phyloP scores from a whole-genome alignment of 176 grass and related monocot genomes.

The Bonia amplexicaulis region DNA sequence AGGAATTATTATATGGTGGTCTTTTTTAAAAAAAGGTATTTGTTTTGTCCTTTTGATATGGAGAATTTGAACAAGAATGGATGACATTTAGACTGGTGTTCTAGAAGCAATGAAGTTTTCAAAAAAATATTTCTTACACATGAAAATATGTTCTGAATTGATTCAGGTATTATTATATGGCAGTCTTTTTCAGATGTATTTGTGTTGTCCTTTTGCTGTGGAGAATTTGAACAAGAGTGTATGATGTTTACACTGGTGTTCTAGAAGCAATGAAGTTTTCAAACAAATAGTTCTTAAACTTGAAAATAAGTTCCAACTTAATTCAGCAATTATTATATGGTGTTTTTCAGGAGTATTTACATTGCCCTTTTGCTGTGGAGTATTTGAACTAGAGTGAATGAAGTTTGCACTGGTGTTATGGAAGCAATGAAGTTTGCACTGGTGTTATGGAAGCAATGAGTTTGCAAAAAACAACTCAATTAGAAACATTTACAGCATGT shows the following conservation, averaged over 20 bases:
- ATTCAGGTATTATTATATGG: too few species aligned
- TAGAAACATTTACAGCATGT: not conserved
- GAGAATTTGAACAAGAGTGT: not conserved
- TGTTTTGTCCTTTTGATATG: not conserved
- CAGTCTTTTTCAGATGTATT: too few species aligned
- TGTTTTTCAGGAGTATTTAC: too few species aligned
- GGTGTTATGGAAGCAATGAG: too few species aligned
- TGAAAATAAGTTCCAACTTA: too few species aligned
- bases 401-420: too few species aligned
- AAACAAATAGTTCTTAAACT: not conserved
- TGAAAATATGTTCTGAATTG: too few species aligned
- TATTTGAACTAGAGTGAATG: too few species aligned
- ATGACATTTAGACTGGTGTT: not conserved
- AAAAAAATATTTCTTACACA: not conserved
- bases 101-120: not conserved
- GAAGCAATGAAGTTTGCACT: too few species aligned
- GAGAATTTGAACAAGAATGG: not conserved
- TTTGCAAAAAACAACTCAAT: not conserved
- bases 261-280: slow-evolving; percentile 2
- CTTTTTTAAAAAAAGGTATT: not conserved
- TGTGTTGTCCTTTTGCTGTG: too few species aligned
- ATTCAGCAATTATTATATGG: too few species aligned
- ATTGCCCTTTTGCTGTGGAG: too few species aligned
- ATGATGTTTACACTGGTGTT: not conserved
- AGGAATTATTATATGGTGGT: not conserved